Evolutionary conservation across 106 monocot species (phyloP), one percentile per base, ranked within the genome.

Genomic region (Posidonia australis): DNA sequence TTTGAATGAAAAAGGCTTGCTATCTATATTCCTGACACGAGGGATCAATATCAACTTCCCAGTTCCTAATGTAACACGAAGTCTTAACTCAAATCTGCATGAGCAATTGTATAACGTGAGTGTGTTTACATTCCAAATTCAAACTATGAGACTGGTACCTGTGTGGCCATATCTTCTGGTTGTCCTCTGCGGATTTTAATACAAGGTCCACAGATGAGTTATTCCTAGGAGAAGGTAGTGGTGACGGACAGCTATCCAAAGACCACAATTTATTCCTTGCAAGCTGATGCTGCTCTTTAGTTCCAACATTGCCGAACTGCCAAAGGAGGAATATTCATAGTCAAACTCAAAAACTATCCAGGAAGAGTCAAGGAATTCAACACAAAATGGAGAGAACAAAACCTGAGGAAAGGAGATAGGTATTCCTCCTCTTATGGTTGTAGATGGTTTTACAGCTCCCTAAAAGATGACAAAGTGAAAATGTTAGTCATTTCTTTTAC

Each of bases 401-500:
- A 84, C 80, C 81, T 84, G 84, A 52, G 84, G 80, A 65, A 84
- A 84, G 58, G 74, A 84, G 54, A 84, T 78, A 23, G 77, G 72
- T 65, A 84, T 78, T 46, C 84, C 84, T 30, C 84, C 80, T 47
- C 78, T 68, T 36, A 78, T 53, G 17, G 71, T 29, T 19, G 71
- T 78, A 21, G 74, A 68, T 27, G 77, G 65, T 72, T 78, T 84
- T 10, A 44, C 12, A 61, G 56, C 9, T 57, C 72, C 72, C 84
- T 84, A 44, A 51, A 46, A 36, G 36, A 7, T 7, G 7, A 27
- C 24, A 13, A 64, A 45, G 22, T 12, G 4, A 49, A 49, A 14
- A n/a, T n/a, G n/a, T n/a, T n/a, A n/a, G n/a, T n/a, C n/a, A n/a
- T n/a, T n/a, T n/a, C n/a, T n/a, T n/a, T n/a, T 17, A 49, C 5